phyloP scores from a whole-genome alignment of 2,329 filamentous ascomycete genomes.

The Aureobasidium subglaciale region DNA sequence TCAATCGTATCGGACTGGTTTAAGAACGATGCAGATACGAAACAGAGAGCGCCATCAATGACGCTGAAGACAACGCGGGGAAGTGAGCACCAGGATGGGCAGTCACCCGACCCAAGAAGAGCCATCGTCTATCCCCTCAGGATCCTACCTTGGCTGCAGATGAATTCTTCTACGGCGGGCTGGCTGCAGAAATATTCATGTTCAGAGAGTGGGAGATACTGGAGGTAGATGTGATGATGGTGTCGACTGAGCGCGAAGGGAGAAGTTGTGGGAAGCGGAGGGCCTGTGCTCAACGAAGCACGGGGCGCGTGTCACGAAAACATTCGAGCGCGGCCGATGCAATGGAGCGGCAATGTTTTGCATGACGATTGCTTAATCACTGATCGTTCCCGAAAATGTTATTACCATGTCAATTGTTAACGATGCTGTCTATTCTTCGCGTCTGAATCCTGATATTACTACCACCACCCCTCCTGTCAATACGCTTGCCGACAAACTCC shows the following conservation, averaged over 20 bases:
- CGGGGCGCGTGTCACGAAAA: neutral
- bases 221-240: neutral
- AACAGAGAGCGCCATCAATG: neutral
- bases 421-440: neutral
- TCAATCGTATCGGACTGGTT: too few relatives aligned
- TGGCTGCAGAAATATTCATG: too few relatives aligned
- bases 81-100: neutral
- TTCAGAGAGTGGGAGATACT: too few relatives aligned
- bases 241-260: too few relatives aligned
- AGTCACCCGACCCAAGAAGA: too few relatives aligned
- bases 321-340: neutral
- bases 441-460: neutral
- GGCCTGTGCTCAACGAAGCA: constrained; percentile 1
- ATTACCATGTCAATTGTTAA: constrained; percentile 13
- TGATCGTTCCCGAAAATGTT: neutral
- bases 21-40: too few relatives aligned
- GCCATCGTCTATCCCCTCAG: too few relatives aligned
- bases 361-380: neutral
- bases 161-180: too few relatives aligned
- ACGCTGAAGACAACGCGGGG: neutral
- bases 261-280: neutral
- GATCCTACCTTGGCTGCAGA: neutral
- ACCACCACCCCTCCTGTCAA: neutral
- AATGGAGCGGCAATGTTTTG: neutral
- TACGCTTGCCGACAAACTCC: neutral